A percentile compares a stretch with the other conserved stretches of the same genome.
phyloP scores from a whole-genome alignment of 306 rosid genomes.

The Notholithocarpus densiflorus region DNA sequence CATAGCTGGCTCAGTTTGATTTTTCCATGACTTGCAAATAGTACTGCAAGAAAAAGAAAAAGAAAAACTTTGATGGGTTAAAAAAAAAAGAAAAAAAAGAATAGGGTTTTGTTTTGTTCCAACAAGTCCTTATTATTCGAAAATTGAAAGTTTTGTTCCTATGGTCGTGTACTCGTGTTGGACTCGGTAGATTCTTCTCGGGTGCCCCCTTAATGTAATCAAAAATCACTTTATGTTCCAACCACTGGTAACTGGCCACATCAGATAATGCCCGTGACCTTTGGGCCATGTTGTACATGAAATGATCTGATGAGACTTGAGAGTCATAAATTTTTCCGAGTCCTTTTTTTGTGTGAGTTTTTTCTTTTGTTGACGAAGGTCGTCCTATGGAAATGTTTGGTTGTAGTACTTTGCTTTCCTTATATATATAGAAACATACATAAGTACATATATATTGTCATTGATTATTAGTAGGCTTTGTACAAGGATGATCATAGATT shows the following conservation, averaged over 20 bases:
- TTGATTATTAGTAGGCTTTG: not conserved
- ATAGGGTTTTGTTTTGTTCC: slow-evolving; percentile 34
- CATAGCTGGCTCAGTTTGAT: not conserved
- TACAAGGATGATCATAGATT: slow-evolving; percentile 29
- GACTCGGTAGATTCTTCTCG: slow-evolving; percentile 40
- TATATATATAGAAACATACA: not conserved
- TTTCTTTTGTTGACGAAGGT: not conserved
- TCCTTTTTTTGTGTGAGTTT: not conserved
- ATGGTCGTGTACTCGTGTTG: slow-evolving; percentile 23
- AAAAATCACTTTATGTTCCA: slow-evolving; percentile 15
- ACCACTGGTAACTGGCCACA: slow-evolving; percentile 46
- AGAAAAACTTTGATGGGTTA: not conserved
- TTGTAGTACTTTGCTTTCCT: not conserved
- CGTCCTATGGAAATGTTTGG: not conserved
- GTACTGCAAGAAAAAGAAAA: not conserved
- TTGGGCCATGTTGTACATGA: slow-evolving; percentile 25
- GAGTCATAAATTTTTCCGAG: slow-evolving; percentile 7
- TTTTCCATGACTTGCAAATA: not conserved
- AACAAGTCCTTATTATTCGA: not conserved
- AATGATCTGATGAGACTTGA: not conserved
- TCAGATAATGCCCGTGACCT: slow-evolving; percentile 43
- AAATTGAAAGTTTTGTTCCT: slow-evolving; percentile 10
- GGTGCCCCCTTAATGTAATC: slow-evolving; percentile 27
- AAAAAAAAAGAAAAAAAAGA: not conserved
- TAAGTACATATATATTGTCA: too few species aligned